Evolutionary conservation across 768 basidiomycete genomes (phyloP).

Genomic region (Boletus pseudopeckii): DNA sequence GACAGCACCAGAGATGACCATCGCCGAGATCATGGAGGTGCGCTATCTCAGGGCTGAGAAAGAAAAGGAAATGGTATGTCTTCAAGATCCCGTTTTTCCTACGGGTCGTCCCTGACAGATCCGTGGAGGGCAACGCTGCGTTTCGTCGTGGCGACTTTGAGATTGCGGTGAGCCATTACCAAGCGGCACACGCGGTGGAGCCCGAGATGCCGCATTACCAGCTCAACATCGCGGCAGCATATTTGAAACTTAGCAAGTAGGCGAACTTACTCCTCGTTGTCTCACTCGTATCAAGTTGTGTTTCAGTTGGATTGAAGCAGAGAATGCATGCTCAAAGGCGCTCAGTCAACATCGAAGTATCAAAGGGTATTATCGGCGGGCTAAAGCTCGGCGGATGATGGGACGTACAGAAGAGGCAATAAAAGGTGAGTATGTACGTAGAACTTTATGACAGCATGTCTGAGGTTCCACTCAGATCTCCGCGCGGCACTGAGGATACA

Average conservation of each 20-base stretch:
- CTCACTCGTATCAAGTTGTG: conserved; percentile 15
- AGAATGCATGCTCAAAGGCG: conserved; percentile 64
- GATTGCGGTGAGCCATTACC: conserved; percentile 55
- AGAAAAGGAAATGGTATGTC: conserved; percentile 63
- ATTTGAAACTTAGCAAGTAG: conserved; percentile 68
- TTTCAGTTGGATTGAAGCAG: conserved; percentile 67
- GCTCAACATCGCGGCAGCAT: conserved; percentile 71
- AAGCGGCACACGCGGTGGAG: conserved; percentile 58
- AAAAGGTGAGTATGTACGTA: conserved; percentile 40
- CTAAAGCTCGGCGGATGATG: conserved; percentile 62
- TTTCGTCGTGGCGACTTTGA: conserved; percentile 62
- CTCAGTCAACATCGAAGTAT: conserved; percentile 61
- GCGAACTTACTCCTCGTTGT: conserved; percentile 23
- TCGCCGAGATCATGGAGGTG: conserved; percentile 73
- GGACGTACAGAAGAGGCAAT: conserved; percentile 55
- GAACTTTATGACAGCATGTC: background rate
- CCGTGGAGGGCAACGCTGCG: conserved; percentile 58
- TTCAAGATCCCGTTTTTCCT: background rate
- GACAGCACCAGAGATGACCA: conserved; percentile 48
- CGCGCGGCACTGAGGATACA: conserved; percentile 59
- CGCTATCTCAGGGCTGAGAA: conserved; percentile 66
- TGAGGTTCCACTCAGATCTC: conserved; percentile 43
- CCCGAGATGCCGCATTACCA: conserved; percentile 74
- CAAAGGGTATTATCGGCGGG: conserved; percentile 70
- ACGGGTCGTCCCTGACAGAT: conserved; percentile 3